A percentile compares a stretch with the other conserved stretches of the same genome.
Evolutionary conservation across 1,139 yeast species (phyloP).

Genomic region (Suhomyces coccinellae): DNA sequence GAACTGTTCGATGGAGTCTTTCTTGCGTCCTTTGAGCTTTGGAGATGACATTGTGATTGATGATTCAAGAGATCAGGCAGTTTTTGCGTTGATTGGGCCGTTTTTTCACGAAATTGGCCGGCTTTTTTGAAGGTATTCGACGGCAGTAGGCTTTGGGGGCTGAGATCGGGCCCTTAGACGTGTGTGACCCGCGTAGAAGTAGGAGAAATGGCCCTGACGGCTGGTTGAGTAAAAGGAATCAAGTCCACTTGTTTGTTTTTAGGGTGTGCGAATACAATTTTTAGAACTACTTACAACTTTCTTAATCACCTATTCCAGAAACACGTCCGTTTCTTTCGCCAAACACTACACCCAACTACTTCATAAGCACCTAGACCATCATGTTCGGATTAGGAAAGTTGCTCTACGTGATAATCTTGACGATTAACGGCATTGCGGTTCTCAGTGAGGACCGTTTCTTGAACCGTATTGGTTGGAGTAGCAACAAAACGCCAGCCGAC

Average conservation of each 20-base stretch:
- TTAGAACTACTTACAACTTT: no score
- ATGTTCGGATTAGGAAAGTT: slow-evolving; percentile 76
- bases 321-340: background rate
- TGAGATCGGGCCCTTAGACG: no score
- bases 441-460: slow-evolving; percentile 81
- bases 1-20: slow-evolving; percentile 67
- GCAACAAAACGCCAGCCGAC: slow-evolving; percentile 23
- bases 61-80: background rate
- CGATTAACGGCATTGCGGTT: slow-evolving; percentile 77
- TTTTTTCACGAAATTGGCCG: no score
- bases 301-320: no score
- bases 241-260: no score
- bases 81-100: no score
- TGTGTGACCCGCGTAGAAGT: no score
- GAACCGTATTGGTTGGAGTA: slow-evolving; percentile 58
- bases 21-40: slow-evolving; percentile 44
- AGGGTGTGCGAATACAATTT: no score
- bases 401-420: slow-evolving; percentile 63
- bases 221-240: no score
- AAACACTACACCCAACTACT: background rate
- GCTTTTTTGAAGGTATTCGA: no score
- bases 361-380: background rate
- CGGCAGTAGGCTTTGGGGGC: no score
- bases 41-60: slow-evolving; percentile 6
- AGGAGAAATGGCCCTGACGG: no score